phyloP scores from a whole-genome alignment of 306 rosid species.

The Citrullus amarus region DNA sequence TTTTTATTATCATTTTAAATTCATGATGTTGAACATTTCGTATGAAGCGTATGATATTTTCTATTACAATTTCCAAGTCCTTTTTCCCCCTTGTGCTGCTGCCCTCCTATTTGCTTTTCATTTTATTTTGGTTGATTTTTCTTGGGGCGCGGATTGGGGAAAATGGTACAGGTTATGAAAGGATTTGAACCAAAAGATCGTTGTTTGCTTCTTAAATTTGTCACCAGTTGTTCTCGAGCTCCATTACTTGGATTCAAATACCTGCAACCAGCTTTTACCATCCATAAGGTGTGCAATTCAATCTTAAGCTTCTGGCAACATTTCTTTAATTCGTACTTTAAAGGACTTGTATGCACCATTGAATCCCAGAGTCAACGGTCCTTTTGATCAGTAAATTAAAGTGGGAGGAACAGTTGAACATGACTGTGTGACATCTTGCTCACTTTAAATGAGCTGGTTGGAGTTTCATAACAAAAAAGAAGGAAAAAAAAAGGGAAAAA shows the following conservation, averaged over 20 bases:
- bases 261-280: slow-evolving; percentile 83
- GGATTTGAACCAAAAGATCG: slow-evolving; percentile 78
- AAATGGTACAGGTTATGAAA: slow-evolving; percentile 42
- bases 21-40: background rate
- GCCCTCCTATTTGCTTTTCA: background rate
- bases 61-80: background rate
- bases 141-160: background rate
- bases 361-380: background rate
- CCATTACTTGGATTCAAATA: slow-evolving; percentile 94
- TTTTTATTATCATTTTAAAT: background rate
- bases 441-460: background rate
- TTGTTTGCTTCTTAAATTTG: slow-evolving; percentile 88
- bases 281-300: slow-evolving; percentile 62
- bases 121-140: background rate
- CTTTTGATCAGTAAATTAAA: background rate
- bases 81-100: background rate
- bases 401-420: background rate
- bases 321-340: background rate
- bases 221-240: slow-evolving; percentile 97
- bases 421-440: background rate
- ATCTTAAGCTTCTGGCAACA: slow-evolving; percentile 11
- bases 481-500: too few species aligned
- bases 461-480: background rate
- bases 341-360: background rate
- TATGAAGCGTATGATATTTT: background rate